Percentiles rank a stretch among this genome's conserved stretches.
Evolutionary conservation across 2,329 filamentous ascomycete species (phyloP).

Genomic region (Lachnellula cervina): DNA sequence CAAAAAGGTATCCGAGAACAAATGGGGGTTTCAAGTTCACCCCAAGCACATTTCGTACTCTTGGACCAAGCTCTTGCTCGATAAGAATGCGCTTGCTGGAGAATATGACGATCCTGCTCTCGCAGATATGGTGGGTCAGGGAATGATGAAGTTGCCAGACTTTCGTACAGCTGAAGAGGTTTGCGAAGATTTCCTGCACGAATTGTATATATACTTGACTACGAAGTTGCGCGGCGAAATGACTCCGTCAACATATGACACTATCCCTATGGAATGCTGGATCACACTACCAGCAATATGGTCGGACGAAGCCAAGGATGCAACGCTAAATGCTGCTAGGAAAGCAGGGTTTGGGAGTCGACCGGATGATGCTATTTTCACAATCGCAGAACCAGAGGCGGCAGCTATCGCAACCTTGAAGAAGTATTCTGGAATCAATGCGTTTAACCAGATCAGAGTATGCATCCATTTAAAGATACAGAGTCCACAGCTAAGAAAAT

Average conservation of each 20-base stretch:
- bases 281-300: constrained; percentile 24
- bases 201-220: constrained; percentile 16
- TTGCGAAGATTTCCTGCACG: constrained; percentile 21
- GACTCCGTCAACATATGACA: constrained; percentile 9
- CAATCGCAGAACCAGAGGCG: constrained; percentile 26
- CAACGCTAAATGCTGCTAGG: constrained; percentile 21
- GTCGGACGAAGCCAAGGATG: constrained; percentile 24
- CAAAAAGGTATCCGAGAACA: constrained; percentile 4
- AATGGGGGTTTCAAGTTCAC: constrained; percentile 23
- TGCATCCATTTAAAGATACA: too few species aligned
- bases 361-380: constrained; percentile 16
- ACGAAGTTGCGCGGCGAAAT: constrained; percentile 6
- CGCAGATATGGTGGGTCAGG: background rate
- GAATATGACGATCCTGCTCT: constrained; percentile 19
- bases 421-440: constrained; percentile 2
- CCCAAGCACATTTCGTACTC: constrained; percentile 21
- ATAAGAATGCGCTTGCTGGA: constrained; percentile 13
- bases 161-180: constrained; percentile 15
- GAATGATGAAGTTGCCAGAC: constrained; percentile 16
- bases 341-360: constrained; percentile 18
- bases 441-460: too few species aligned
- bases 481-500: background rate
- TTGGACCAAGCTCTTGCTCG: constrained; percentile 26
- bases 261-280: constrained; percentile 21
- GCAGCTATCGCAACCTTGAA: constrained; percentile 23